A percentile compares a stretch with the other conserved stretches of the same genome.
These are phyloP conservation scores for Tetrapisispora fleetii DNA, from an alignment of 805 yeast species.

Conservation along the genomic window DNA sequence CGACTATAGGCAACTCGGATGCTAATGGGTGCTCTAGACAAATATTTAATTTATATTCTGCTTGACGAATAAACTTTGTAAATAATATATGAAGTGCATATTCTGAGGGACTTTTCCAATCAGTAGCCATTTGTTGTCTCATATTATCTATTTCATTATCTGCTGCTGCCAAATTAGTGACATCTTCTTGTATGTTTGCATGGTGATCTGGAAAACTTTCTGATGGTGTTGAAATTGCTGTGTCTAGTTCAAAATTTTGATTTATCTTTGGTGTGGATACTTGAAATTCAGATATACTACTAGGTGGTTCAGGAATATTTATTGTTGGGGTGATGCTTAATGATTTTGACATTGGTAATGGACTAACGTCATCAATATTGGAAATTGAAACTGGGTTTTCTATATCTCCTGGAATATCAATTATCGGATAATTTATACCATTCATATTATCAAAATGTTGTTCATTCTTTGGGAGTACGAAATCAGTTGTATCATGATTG, in stretches of 20 bases:
- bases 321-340: slow-evolving; percentile 8
- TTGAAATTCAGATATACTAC: slow-evolving; percentile 4
- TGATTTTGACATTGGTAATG: slow-evolving; percentile 1
- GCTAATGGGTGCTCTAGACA: slow-evolving; percentile 57
- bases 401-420: background rate
- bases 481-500: background rate
- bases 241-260: background rate
- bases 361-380: background rate
- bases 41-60: slow-evolving; percentile 73
- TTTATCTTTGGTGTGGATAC: background rate
- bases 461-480: background rate
- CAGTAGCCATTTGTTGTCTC: slow-evolving; percentile 38
- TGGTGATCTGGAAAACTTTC: background rate
- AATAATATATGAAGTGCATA: slow-evolving; percentile 90
- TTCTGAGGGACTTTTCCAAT: slow-evolving; percentile 67
- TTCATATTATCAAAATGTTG: background rate
- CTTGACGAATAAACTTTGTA: slow-evolving; percentile 89
- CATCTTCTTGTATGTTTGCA: background rate
- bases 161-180: slow-evolving; percentile 6
- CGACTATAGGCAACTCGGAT: slow-evolving; percentile 67
- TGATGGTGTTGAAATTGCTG: background rate
- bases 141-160: slow-evolving; percentile 22
- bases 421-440: background rate
- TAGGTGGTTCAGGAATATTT: slow-evolving; percentile 14
- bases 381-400: background rate